phyloP scores from a whole-genome alignment of 768 basidiomycete species.

The Fistulinella prunicolor region DNA sequence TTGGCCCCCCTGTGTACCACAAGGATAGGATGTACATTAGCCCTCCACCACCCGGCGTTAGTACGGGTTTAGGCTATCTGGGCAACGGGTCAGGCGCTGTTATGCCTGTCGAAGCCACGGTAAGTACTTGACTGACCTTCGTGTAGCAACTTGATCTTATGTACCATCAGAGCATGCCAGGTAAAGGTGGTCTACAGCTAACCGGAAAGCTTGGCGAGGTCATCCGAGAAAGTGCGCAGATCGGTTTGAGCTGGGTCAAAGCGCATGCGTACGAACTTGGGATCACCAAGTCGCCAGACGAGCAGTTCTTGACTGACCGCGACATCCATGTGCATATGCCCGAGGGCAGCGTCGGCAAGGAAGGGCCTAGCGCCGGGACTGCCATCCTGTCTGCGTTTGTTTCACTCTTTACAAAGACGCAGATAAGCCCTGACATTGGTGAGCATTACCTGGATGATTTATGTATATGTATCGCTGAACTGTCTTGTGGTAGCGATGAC shows the following conservation, averaged over 20 bases:
- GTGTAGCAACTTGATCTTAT: not conserved
- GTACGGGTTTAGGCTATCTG: conserved; percentile 91
- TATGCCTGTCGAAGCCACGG: conserved; percentile 95
- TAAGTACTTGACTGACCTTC: conserved; percentile 36
- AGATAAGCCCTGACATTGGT: conserved; percentile 87
- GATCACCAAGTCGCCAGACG: conserved; percentile 67
- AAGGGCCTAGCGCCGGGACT: conserved; percentile 95
- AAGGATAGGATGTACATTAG: conserved; percentile 86
- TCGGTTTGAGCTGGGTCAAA: conserved; percentile 92
- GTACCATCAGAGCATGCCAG: conserved; percentile 79
- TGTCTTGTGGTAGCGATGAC: conserved; percentile 74
- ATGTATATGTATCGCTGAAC: not conserved
- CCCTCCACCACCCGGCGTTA: conserved; percentile 86
- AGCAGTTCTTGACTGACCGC: conserved; percentile 78
- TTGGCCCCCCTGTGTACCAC: conserved; percentile 93
- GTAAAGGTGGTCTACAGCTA: conserved; percentile 86
- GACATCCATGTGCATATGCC: conserved; percentile 98
- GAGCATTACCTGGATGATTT: conserved; percentile 23
- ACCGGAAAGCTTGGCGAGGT: conserved; percentile 99
- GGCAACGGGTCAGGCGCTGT: conserved; percentile 96
- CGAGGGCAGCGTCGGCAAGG: conserved; percentile 89
- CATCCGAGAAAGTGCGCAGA: conserved; percentile 94
- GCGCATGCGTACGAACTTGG: conserved; percentile 86
- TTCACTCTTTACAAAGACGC: conserved; percentile 83
- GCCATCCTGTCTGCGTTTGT: conserved; percentile 92